Conservation (phyloP, 306 rosid species). For the Delonix regia region DNA sequence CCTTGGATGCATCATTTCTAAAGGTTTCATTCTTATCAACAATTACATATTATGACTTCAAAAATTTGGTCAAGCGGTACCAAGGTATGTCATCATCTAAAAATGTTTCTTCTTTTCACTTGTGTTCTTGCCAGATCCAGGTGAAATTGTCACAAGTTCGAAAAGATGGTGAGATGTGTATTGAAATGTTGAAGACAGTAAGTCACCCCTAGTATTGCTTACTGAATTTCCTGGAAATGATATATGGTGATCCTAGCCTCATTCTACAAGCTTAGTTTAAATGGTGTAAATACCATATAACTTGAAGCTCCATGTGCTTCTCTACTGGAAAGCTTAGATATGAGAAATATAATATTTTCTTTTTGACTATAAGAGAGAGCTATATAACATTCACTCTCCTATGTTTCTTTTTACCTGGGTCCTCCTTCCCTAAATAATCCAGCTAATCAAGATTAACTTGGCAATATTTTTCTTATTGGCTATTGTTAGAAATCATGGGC, state of each 20-base stretch:
- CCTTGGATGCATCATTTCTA: conserved; percentile 19
- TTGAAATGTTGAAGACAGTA: conserved; percentile 35
- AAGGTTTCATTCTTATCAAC: conserved; percentile 33
- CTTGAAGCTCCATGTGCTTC: neutral
- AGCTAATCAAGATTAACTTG: neutral
- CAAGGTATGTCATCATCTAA: neutral
- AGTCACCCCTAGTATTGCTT: conserved; percentile 4
- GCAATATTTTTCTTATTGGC: neutral
- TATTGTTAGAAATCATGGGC: too few relatives aligned
- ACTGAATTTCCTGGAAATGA: neutral
- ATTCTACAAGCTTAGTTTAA: neutral
- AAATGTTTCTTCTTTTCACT: neutral
- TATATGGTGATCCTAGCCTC: neutral
- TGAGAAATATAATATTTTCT: neutral
- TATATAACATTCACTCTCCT: neutral
- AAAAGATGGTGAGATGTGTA: conserved; percentile 18
- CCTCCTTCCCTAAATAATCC: too few relatives aligned
- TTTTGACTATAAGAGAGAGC: neutral
- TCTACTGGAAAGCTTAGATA: neutral
- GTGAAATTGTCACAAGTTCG: conserved; percentile 17
- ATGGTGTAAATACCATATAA: neutral
- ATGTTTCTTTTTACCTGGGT: neutral
- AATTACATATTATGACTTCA: neutral
- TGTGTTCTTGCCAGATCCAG: conserved; percentile 28
- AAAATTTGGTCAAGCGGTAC: neutral